Evolutionary conservation across 2,329 filamentous ascomycete genomes (phyloP).

Genomic region (Penicillium sp.): DNA sequence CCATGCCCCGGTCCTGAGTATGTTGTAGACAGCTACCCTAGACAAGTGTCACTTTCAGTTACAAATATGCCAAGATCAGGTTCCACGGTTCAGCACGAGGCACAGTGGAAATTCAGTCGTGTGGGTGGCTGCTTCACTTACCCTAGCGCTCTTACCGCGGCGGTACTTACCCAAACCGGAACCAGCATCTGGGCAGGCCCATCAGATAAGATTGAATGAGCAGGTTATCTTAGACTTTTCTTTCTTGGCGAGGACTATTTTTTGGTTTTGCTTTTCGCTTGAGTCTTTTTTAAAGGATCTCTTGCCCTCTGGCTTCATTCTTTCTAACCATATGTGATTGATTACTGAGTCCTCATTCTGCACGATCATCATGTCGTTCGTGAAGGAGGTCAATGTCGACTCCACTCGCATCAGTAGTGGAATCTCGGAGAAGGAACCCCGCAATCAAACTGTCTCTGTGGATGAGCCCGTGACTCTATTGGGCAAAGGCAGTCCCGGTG

Average conservation of each 20-base stretch:
- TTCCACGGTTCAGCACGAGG: no score
- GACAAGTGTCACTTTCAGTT: no score
- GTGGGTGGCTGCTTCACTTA: neutral
- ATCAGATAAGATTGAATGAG: constrained; percentile 9
- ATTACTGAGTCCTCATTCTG: neutral
- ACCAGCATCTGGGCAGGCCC: no score
- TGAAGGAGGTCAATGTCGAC: neutral
- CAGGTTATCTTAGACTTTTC: neutral
- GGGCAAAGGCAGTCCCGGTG: constrained; percentile 48
- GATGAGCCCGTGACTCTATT: constrained; percentile 3
- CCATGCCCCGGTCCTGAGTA: no score
- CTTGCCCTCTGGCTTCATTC: neutral
- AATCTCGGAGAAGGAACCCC: constrained; percentile 8
- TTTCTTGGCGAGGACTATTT: no score
- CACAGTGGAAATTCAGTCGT: no score
- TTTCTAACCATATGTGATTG: neutral
- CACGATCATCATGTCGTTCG: neutral
- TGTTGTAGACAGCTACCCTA: no score
- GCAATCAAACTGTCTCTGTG: neutral
- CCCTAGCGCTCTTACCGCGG: neutral
- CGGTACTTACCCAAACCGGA: neutral
- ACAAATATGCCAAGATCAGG: no score
- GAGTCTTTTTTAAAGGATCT: no score
- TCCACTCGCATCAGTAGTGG: neutral
- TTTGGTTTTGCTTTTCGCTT: no score